Evolutionary conservation across 2,329 filamentous ascomycete species (phyloP).

Genomic region (Penicillium janthinellum): DNA sequence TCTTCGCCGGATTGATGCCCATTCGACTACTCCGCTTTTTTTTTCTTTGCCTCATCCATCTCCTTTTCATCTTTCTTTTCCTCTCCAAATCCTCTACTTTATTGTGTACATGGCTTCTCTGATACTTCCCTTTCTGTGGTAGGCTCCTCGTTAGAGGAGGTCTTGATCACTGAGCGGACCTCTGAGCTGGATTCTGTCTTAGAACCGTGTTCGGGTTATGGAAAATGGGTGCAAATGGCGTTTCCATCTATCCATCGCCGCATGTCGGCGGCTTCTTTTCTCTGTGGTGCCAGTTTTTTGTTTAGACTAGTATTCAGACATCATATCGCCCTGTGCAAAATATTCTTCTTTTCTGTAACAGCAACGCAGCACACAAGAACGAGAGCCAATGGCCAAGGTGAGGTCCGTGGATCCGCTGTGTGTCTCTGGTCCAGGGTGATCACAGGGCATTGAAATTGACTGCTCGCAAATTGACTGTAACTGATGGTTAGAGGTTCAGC

Average conservation of each 20-base stretch:
- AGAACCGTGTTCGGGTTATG: slow-evolving; percentile 47
- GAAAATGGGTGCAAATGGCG: slow-evolving; percentile 48
- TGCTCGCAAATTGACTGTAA: no score
- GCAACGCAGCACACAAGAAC: background rate
- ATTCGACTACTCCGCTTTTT: slow-evolving; percentile 25
- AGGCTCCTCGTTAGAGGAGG: slow-evolving; percentile 23
- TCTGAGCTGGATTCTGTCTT: slow-evolving; percentile 41
- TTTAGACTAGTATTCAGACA: slow-evolving; percentile 37
- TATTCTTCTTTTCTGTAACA: background rate
- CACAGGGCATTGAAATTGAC: no score
- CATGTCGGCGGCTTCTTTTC: slow-evolving; percentile 33
- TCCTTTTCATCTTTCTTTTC: slow-evolving; percentile 20
- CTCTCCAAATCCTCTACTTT: slow-evolving; percentile 15
- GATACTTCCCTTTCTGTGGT: slow-evolving; percentile 38
- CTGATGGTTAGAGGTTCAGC: background rate
- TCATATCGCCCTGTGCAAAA: slow-evolving; percentile 28
- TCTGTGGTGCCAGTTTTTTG: slow-evolving; percentile 31
- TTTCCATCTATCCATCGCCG: slow-evolving; percentile 37
- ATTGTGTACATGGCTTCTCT: slow-evolving; percentile 47
- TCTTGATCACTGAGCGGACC: slow-evolving; percentile 34
- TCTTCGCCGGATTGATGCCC: slow-evolving; percentile 28
- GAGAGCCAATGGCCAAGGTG: background rate
- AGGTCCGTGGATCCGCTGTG: background rate
- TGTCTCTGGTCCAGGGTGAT: background rate
- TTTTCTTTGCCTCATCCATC: slow-evolving; percentile 22